Evolutionary conservation across 257 asterid genomes (phyloP).

Genomic region (Haberlea rhodopensis): DNA sequence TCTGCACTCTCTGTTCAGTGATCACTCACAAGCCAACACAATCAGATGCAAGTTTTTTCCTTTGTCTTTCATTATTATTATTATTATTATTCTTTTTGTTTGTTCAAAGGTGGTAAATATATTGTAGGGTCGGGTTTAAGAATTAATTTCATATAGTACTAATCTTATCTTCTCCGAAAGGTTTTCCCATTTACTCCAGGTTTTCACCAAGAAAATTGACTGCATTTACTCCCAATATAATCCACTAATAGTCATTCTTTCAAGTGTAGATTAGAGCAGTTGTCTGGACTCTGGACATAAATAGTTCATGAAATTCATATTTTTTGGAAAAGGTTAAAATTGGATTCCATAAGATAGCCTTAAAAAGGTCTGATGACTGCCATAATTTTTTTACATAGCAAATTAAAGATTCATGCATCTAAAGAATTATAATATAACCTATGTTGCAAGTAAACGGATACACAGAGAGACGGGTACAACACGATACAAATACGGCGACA

Average conservation of each 20-base stretch:
- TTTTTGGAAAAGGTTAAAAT: not conserved
- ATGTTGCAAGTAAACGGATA: too few relatives aligned
- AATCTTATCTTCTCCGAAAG: not conserved
- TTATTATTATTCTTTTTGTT: conserved; percentile 22
- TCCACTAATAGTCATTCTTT: conserved; percentile 8
- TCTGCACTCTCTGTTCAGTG: conserved; percentile 37
- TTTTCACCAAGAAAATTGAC: not conserved
- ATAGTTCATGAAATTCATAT: conserved; percentile 1
- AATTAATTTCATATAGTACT: too few relatives aligned
- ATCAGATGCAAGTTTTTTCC: conserved; percentile 14
- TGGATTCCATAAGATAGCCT: conserved; percentile 2
- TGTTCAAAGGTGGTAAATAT: conserved; percentile 18
- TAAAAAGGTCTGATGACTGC: not conserved
- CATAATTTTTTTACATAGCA: too few relatives aligned
- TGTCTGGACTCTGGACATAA: conserved; percentile 1
- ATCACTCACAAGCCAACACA: conserved; percentile 39
- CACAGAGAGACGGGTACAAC: too few relatives aligned
- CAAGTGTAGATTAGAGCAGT: not conserved
- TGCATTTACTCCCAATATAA: conserved; percentile 16
- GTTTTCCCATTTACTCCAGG: conserved; percentile 6
- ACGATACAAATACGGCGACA: too few relatives aligned
- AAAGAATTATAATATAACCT: not conserved
- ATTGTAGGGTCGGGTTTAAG: too few relatives aligned
- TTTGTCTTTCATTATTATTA: too few relatives aligned
- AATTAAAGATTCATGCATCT: too few relatives aligned